Conservation (phyloP, 148 eudicot genomes). For the Vaccinium corymbosum region DNA sequence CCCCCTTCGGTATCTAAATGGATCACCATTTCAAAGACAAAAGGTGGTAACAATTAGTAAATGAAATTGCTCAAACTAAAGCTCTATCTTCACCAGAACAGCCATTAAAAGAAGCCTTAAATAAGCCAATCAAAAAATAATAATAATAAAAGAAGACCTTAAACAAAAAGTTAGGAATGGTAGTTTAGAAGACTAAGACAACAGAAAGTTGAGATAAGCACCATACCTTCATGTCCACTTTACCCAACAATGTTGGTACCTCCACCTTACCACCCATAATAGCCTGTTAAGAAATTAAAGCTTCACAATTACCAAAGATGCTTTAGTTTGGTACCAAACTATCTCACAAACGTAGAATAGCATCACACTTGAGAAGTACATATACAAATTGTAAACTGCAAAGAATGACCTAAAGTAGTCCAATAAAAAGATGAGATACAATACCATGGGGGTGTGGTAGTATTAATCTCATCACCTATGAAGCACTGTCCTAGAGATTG, state of each 20-base stretch:
- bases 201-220: conserved; percentile 7
- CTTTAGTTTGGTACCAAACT: not conserved
- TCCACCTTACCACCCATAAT: conserved; percentile 88
- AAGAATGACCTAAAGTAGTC: not conserved
- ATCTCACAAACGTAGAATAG: not conserved
- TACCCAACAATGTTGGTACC: conserved; percentile 75
- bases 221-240: conserved; percentile 60
- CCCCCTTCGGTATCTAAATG: conserved; percentile 82
- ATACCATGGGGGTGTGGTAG: not conserved
- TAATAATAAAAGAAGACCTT: not conserved
- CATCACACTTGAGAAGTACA: not conserved
- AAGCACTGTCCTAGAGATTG: too few species aligned
- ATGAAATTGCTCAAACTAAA: conserved; percentile 11
- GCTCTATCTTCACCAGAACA: not conserved
- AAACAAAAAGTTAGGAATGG: not conserved
- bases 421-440: not conserved
- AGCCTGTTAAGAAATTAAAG: conserved; percentile 52
- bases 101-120: conserved; percentile 11
- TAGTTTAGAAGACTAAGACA: not conserved
- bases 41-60: not conserved
- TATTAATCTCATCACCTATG: not conserved
- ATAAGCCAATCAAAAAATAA: too few species aligned
- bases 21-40: conserved; percentile 13
- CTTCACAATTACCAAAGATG: conserved; percentile 11
- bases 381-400: not conserved